Base-by-base conservation (phyloP, 2,329 filamentous ascomycete genomes). In the Beauveria sp. region DNA sequence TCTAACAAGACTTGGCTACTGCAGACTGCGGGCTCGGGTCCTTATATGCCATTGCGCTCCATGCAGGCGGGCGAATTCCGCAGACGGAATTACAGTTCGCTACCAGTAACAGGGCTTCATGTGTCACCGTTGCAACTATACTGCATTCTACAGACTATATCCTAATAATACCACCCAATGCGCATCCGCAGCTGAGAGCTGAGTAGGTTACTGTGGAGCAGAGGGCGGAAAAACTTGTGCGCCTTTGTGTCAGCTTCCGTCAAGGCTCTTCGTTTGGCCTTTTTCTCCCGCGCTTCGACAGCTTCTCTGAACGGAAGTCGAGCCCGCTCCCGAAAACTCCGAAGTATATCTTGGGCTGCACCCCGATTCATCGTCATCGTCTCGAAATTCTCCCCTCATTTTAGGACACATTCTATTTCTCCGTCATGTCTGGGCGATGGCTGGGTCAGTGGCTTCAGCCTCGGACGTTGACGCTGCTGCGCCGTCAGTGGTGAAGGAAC, bases 401-500 rank as follows among this genome's bases (percentile, higher is more conserved):
- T 14, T 40, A 16, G 10, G 9, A 16, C 24, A n/a, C 34, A n/a
- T n/a, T 37, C 26, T 24, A 53, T 59, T 61, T 61, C 59, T 56
- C 53, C 59, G 59, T 14, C 53, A 61, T 56, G 59, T 51, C 24
- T 26, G 48, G 24, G 26, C 28, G 37, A 61, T 61, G 59, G 22
- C 53, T 20, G 59, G 28, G 24, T 52, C 53, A 24, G 46, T 34
- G 47, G 59, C 46, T 44, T 51, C 59, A 20, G 34, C 52, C 52
- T 34, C 44, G 40, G 44, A 61, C 18, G 20, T 30, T n/a, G 51
- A 50, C n/a, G 43, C 62, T 34, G 63, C 64, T 28, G 64, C 58
- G 41, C 41, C 63, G 34, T 12, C 34, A 34, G 62, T 62, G 28
- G 56, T 59, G 0, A 62, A 62, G 50, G 55, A 62, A 24, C 64